Base-by-base conservation (phyloP, 352 stramenopile genomes). In the Pythium folliculosum region DNA sequence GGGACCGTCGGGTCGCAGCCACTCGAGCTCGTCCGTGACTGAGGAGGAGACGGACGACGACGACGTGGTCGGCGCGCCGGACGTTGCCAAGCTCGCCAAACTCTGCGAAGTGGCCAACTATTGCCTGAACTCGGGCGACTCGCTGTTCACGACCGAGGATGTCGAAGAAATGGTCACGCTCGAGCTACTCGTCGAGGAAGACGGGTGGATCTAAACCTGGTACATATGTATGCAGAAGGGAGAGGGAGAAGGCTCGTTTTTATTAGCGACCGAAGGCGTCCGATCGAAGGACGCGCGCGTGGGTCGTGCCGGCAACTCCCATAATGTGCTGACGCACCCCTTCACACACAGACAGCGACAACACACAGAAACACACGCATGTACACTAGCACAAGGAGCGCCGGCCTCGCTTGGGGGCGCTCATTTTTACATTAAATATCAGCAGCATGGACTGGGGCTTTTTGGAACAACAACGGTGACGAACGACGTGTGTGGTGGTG, bases 141-240 rank as follows among this genome's bases (percentile, higher is more conserved):
- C 67, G 23, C 67, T 78, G n/a, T 92, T 90, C 62, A 72, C 67
- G 17, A 69, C 64, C 13, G 70, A 82, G 4, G 83, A 91, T 51
- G 65, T 92, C 13, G 76, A 78, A 45, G 80, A 92, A 52, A 71
- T 92, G 53, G 81, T 90, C 48, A 83, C 75, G 32, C 77, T 92
- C 54, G 78, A 92, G 78, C 90, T 91, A 65, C 80, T 92, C 59
- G 82, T 91, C 1, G 84, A 92, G 66, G 84, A 92, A 67, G 84
- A 92, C 69, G 84, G 84, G 35, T 92, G 84, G 84, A 90, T 92
- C 59, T 92, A 89, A 82, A n/a, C 12, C 14, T 17, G 38, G 17
- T 4, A 19, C 14, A 2, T 6, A 44, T 38, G 40, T 45, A n/a
- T n/a, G n/a, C n/a, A n/a, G n/a, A n/a, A n/a, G n/a, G n/a, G 30